A percentile compares a stretch with the other conserved stretches of the same genome.
Evolutionary conservation across 2,329 filamentous ascomycete genomes (phyloP).

Genomic region (Penicillium sp.): DNA sequence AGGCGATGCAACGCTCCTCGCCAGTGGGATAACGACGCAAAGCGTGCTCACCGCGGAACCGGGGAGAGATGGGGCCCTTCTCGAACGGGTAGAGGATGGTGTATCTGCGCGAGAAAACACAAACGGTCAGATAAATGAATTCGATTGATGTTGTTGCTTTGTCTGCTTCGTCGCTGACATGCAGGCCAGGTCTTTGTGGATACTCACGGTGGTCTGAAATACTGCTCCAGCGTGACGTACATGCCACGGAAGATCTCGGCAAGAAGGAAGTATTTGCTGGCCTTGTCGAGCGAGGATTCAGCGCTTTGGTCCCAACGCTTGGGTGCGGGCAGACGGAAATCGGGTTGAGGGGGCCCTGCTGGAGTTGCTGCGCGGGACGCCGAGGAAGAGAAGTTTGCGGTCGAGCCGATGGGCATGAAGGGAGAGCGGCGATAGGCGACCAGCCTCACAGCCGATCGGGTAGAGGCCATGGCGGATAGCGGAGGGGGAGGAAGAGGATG

Average conservation of each 20-base stretch:
- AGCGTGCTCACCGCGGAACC: constrained; percentile 97
- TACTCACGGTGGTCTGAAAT: constrained; percentile 93
- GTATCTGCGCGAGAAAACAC: constrained; percentile 57
- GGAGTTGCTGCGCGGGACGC: constrained; percentile 60
- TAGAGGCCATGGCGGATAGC: constrained; percentile 38
- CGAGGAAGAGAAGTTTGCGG: constrained; percentile 58
- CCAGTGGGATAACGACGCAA: constrained; percentile 92
- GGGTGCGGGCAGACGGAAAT: constrained; percentile 70
- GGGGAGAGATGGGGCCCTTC: constrained; percentile 95
- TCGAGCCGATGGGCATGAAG: constrained; percentile 40
- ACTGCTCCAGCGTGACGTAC: constrained; percentile 97
- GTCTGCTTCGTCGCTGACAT: neutral
- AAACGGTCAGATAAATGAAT: constrained; percentile 1
- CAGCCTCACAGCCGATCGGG: constrained; percentile 41
- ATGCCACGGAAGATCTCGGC: constrained; percentile 95
- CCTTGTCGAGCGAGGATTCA: constrained; percentile 72
- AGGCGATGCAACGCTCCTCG: constrained; percentile 98
- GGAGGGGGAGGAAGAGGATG: constrained; percentile 13
- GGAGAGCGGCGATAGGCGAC: constrained; percentile 39
- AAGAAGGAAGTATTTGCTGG: constrained; percentile 91
- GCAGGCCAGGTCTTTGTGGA: constrained; percentile 6
- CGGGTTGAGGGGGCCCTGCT: constrained; percentile 67
- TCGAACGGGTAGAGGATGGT: constrained; percentile 99
- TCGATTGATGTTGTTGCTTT: neutral
- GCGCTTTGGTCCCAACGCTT: constrained; percentile 74